These are phyloP conservation scores for Entonaema liquescens DNA, from an alignment of 495 filamentous ascomycete species.

Conservation along the genomic window DNA sequence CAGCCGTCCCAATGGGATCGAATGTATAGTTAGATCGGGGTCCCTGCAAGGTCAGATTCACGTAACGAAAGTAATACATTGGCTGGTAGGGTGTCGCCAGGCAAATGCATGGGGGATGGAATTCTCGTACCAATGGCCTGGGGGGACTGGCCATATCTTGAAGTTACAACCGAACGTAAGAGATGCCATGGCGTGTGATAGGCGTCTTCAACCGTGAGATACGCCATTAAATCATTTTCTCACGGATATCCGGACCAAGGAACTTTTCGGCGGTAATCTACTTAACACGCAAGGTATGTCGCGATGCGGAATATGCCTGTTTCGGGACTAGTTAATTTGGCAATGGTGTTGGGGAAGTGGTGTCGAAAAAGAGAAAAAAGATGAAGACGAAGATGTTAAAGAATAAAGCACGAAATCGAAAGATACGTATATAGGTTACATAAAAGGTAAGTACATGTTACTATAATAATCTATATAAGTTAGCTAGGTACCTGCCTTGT, in stretches of 20 bases:
- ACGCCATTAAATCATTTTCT: conserved; percentile 8
- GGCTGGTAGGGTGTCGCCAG: conserved; percentile 23
- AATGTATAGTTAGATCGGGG: conserved; percentile 29
- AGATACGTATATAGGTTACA: neutral
- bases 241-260: conserved; percentile 21
- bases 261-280: neutral
- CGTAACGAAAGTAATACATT: conserved; percentile 14
- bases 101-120: conserved; percentile 11
- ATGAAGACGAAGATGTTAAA: neutral
- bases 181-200: conserved; percentile 33
- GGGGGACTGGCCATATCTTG: conserved; percentile 35
- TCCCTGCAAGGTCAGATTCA: conserved; percentile 27
- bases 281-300: neutral
- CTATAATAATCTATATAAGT: neutral
- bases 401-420: neutral
- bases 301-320: neutral
- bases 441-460: neutral
- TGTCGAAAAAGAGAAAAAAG: neutral
- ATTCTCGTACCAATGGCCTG: conserved; percentile 25
- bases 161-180: conserved; percentile 29
- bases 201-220: conserved; percentile 25
- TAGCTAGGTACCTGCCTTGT: neutral
- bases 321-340: conserved; percentile 1
- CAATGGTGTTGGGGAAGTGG: neutral
- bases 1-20: conserved; percentile 39